These are phyloP conservation scores for Candida chilensis DNA, from an alignment of 805 yeast genomes.

Conservation along the genomic window DNA sequence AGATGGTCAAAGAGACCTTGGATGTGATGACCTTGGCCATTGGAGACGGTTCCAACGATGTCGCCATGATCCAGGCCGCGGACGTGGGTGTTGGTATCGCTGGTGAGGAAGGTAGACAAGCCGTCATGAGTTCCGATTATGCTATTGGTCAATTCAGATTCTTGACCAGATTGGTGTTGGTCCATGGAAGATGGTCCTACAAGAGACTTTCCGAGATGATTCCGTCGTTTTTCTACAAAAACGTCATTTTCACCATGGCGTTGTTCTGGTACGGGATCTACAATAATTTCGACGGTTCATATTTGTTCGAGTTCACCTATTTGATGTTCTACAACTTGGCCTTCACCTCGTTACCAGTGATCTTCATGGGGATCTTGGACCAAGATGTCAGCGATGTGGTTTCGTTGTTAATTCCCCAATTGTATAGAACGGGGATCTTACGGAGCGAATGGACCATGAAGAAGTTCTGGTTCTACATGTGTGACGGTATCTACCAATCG, in stretches of 20 bases:
- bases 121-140: constrained; percentile 80
- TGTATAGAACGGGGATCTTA: constrained; percentile 60
- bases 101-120: constrained; percentile 83
- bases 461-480: constrained; percentile 53
- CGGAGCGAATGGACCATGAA: constrained; percentile 52
- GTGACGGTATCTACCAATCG: constrained; percentile 68
- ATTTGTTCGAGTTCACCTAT: constrained; percentile 69
- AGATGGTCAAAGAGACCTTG: constrained; percentile 51
- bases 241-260: constrained; percentile 63
- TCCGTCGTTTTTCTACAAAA: constrained; percentile 72
- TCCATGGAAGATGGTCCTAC: constrained; percentile 84
- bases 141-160: constrained; percentile 76
- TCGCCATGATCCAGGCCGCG: constrained; percentile 83
- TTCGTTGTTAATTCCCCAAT: constrained; percentile 59
- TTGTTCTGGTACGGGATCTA: constrained; percentile 72
- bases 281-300: constrained; percentile 65
- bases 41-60: constrained; percentile 86
- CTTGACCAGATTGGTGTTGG: constrained; percentile 53
- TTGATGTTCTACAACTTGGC: constrained; percentile 75
- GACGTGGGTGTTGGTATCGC: constrained; percentile 83
- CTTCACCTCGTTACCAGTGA: constrained; percentile 73
- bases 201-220: constrained; percentile 69
- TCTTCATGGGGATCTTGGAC: constrained; percentile 62
- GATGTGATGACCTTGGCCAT: constrained; percentile 73
- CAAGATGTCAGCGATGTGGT: constrained; percentile 66